Evolutionary conservation across 176 grass and related monocot genomes (phyloP).

Genomic region (Phragmites australis): DNA sequence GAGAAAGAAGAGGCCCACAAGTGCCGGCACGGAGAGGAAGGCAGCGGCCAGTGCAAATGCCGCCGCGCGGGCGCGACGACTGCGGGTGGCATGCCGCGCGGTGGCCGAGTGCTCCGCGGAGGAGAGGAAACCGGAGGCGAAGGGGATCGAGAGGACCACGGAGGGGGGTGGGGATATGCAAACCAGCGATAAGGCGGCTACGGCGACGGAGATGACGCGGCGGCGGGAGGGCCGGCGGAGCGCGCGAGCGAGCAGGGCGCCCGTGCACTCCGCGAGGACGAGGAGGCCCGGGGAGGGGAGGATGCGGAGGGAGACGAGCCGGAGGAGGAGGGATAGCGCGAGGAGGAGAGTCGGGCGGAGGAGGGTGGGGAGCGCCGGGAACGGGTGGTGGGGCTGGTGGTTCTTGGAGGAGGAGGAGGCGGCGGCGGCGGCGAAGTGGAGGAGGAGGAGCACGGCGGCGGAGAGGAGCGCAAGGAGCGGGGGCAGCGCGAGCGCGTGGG

Average conservation of each 20-base stretch:
- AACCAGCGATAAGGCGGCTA: slow-evolving; percentile 50
- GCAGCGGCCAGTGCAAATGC: slow-evolving; percentile 56
- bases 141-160: slow-evolving; percentile 51
- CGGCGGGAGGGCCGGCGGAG: slow-evolving; percentile 52
- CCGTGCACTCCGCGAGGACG: slow-evolving; percentile 76
- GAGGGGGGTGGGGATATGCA: slow-evolving; percentile 42
- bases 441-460: slow-evolving; percentile 36
- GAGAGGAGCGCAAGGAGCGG: slow-evolving; percentile 53
- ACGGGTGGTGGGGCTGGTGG: slow-evolving; percentile 35
- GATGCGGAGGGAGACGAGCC: slow-evolving; percentile 56
- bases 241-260: slow-evolving; percentile 57
- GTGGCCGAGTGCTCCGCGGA: slow-evolving; percentile 50
- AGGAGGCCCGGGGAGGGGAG: slow-evolving; percentile 59
- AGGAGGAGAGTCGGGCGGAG: slow-evolving; percentile 51
- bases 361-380: slow-evolving; percentile 41
- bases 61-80: slow-evolving; percentile 47
- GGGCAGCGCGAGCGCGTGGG: slow-evolving; percentile 35
- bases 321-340: slow-evolving; percentile 60
- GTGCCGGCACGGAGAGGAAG: slow-evolving; percentile 61
- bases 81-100: slow-evolving; percentile 51
- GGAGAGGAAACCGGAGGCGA: slow-evolving; percentile 64
- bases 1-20: slow-evolving; percentile 50
- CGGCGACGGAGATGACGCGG: slow-evolving; percentile 44
- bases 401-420: not conserved
- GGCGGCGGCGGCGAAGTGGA: slow-evolving; percentile 29